A percentile compares a stretch with the other conserved stretches of the same genome.
These are phyloP conservation scores for Apiospora kogelbergensis DNA, from an alignment of 2,329 filamentous ascomycete genomes.

Conservation along the genomic window DNA sequence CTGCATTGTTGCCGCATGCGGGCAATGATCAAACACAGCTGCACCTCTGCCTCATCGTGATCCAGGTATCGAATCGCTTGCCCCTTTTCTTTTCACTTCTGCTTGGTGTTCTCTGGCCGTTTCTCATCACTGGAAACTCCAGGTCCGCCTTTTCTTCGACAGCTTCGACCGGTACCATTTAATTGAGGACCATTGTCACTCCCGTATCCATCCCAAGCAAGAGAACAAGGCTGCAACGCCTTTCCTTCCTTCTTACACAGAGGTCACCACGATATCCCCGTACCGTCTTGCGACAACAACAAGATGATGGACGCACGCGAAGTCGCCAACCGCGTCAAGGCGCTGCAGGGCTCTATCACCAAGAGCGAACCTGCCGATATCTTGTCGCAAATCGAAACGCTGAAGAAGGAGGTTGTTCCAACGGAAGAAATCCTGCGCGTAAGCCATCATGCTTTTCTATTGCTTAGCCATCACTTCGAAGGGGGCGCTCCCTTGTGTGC, in stretches of 20 bases:
- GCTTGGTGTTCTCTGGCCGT: background rate
- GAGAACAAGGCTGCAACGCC: background rate
- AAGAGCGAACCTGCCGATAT: conserved; percentile 75
- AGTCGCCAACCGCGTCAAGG: conserved; percentile 73
- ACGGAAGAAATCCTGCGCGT: conserved; percentile 88
- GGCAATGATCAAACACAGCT: conserved; percentile 4
- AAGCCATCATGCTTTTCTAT: conserved; percentile 32
- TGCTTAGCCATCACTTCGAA: conserved; percentile 10
- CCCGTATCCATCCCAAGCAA: background rate
- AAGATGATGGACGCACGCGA: conserved; percentile 74
- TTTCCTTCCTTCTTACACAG: background rate
- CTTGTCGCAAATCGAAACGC: conserved; percentile 70
- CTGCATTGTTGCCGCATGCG: conserved; percentile 8
- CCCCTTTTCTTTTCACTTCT: background rate
- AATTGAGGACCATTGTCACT: background rate
- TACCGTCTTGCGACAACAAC: background rate
- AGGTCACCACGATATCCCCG: background rate
- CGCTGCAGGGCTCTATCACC: conserved; percentile 74
- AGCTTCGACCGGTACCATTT: background rate
- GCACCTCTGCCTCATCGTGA: background rate
- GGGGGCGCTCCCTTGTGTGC: conserved; percentile 7
- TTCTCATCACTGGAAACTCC: background rate
- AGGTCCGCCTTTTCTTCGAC: background rate
- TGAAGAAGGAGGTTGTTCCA: conserved; percentile 78
- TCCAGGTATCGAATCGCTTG: background rate